Evolutionary conservation across 2,329 filamentous ascomycete genomes (phyloP).

Genomic region (Atkinsonella hypoxylon): DNA sequence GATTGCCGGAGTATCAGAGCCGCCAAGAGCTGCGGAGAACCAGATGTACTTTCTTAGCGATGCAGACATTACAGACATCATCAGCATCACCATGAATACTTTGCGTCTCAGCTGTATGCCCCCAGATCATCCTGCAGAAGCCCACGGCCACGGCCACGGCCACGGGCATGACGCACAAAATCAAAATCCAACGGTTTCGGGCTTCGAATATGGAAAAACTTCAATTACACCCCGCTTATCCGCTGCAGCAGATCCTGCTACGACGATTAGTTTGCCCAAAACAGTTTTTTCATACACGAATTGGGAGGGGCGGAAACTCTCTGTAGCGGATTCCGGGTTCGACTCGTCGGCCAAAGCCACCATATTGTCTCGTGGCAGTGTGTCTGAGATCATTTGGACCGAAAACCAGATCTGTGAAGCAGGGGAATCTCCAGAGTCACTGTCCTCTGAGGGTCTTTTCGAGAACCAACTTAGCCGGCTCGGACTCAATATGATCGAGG

Average conservation of each 20-base stretch:
- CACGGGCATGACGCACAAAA: not conserved
- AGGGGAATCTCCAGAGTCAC: not conserved
- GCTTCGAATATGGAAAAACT: slow-evolving; percentile 11
- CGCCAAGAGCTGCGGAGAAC: not conserved
- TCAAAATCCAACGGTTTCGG: slow-evolving; percentile 6
- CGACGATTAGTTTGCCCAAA: slow-evolving; percentile 21
- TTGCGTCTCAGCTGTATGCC: not conserved
- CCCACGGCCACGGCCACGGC: not conserved
- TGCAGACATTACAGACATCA: slow-evolving; percentile 7
- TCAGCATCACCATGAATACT: slow-evolving; percentile 3
- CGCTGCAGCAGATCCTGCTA: slow-evolving; percentile 18
- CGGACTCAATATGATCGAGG: not conserved
- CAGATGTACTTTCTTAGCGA: slow-evolving; percentile 10
- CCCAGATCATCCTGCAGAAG: not conserved
- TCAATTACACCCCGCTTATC: slow-evolving; percentile 15
- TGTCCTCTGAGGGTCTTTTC: not conserved
- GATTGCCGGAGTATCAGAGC: not conserved
- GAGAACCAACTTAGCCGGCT: not conserved
- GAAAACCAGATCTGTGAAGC: slow-evolving; percentile 5
- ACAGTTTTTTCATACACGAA: slow-evolving; percentile 17
- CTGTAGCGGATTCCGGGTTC: not conserved
- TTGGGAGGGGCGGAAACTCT: not conserved
- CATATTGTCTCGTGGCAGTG: slow-evolving; percentile 17
- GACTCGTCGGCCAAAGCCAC: slow-evolving; percentile 14
- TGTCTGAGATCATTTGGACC: slow-evolving; percentile 20